phyloP scores from a whole-genome alignment of 495 filamentous ascomycete species.

The Penicillium taxi region DNA sequence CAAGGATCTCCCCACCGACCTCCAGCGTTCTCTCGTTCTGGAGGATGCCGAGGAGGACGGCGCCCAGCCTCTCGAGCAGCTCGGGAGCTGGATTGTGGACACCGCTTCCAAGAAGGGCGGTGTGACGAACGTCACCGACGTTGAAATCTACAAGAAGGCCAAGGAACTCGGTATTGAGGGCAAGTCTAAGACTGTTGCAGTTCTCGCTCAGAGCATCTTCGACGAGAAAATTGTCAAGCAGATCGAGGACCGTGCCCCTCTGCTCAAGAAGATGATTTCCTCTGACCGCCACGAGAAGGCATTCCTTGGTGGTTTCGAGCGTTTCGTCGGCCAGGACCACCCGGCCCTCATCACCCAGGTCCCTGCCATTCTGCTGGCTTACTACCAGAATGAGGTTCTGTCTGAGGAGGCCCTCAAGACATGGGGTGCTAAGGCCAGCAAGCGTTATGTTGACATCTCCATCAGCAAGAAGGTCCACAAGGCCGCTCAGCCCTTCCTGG shows the following conservation, averaged over 20 bases:
- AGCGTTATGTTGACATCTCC: constrained; percentile 86
- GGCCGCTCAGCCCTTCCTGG: constrained; percentile 85
- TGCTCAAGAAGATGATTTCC: constrained; percentile 88
- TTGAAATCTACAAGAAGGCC: constrained; percentile 92
- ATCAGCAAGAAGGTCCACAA: constrained; percentile 95
- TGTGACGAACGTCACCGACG: constrained; percentile 67
- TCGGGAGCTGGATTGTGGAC: constrained; percentile 85
- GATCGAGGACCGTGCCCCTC: constrained; percentile 66
- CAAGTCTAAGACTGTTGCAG: constrained; percentile 89
- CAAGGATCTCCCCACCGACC: constrained; percentile 78
- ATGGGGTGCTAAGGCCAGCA: constrained; percentile 91
- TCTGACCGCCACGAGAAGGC: constrained; percentile 93
- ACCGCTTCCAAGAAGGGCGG: constrained; percentile 63
- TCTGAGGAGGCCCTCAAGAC: constrained; percentile 79
- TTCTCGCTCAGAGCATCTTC: constrained; percentile 90
- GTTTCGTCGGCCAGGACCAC: constrained; percentile 77
- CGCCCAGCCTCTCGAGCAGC: constrained; percentile 77
- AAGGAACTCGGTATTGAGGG: constrained; percentile 86
- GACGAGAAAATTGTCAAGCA: constrained; percentile 83
- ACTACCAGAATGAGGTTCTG: constrained; percentile 83
- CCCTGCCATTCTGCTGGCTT: constrained; percentile 73
- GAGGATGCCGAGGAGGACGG: constrained; percentile 75
- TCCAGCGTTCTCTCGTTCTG: constrained; percentile 81
- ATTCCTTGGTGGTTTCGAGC: constrained; percentile 92
- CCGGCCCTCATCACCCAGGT: constrained; percentile 70